These are phyloP conservation scores for sorghum (Sorghum bicolor) DNA, from an alignment of 176 grass and related monocot genomes.

Conservation along the genomic window DNA sequence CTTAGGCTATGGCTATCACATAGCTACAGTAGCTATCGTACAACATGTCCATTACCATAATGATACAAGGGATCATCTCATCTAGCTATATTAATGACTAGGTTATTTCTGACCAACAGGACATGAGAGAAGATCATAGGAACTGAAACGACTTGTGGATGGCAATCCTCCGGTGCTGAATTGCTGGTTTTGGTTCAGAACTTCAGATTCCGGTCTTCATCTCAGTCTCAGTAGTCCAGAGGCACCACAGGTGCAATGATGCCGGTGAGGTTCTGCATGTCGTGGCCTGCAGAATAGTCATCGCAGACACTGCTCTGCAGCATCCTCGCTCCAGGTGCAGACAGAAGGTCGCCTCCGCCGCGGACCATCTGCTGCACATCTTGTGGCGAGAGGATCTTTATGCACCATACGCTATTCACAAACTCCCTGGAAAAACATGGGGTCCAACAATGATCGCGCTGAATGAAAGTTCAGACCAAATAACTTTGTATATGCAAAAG, in stretches of 20 bases:
- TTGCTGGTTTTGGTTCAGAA: not conserved
- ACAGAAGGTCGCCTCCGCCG: slow-evolving; percentile 41
- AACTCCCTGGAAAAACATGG: slow-evolving; percentile 61
- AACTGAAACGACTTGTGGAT: not conserved
- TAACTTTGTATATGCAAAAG: not conserved
- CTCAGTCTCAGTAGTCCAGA: slow-evolving; percentile 62
- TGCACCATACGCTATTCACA: slow-evolving; percentile 86
- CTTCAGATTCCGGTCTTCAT: not conserved
- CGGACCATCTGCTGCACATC: slow-evolving; percentile 78
- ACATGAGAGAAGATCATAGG: slow-evolving; percentile 3
- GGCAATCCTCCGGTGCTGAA: not conserved
- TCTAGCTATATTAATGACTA: slow-evolving; percentile 49
- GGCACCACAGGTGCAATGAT: slow-evolving; percentile 49
- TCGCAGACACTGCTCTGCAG: slow-evolving; percentile 45
- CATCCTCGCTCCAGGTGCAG: slow-evolving; percentile 45
- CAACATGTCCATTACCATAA: slow-evolving; percentile 22
- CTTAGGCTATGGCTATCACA: slow-evolving; percentile 1
- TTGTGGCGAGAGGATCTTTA: slow-evolving; percentile 83
- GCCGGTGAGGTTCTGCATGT: slow-evolving; percentile 52
- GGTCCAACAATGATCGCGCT: slow-evolving; percentile 13
- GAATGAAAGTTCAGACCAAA: not conserved
- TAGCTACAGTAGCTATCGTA: slow-evolving; percentile 30
- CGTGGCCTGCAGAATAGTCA: slow-evolving; percentile 42
- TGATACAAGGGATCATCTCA: slow-evolving; percentile 26
- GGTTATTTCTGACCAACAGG: slow-evolving; percentile 19